Conservation (phyloP, 23 red algal species). For the Agarophyton chilense region DNA sequence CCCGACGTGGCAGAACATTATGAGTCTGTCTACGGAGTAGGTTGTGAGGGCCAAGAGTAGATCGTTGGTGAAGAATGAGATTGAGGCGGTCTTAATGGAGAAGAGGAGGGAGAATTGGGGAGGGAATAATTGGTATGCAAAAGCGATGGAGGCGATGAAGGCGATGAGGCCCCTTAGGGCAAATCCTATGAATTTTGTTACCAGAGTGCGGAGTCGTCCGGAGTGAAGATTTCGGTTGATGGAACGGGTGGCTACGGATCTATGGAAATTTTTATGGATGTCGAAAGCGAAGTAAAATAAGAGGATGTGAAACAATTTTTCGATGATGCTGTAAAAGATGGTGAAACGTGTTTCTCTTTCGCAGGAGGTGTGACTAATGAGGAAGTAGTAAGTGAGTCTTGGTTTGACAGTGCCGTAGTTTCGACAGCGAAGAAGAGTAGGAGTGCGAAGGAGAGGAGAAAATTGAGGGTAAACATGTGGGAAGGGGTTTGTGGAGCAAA, state of each 20-base stretch:
- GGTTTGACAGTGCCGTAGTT: no score
- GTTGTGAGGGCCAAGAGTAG: neutral
- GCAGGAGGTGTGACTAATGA: neutral
- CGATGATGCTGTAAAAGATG: neutral
- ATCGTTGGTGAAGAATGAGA: neutral
- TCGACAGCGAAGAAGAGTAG: no score
- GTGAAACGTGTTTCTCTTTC: neutral
- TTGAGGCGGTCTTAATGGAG: neutral
- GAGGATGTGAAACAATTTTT: neutral
- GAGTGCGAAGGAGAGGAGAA: no score
- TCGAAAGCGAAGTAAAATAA: neutral
- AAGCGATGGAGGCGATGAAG: neutral
- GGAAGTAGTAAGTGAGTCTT: no score
- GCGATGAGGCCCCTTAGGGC: neutral
- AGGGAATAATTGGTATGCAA: neutral
- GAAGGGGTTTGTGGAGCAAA: no score
- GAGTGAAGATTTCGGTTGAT: neutral
- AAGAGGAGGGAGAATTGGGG: neutral
- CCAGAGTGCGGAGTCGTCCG: neutral
- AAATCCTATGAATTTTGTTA: neutral
- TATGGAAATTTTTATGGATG: neutral
- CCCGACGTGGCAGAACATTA: neutral
- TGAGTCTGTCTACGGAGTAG: neutral
- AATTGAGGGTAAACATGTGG: no score
- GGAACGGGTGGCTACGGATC: neutral